Evolutionary conservation across 305 asterid genomes (phyloP).

Genomic region (Fraxinus paxiana): DNA sequence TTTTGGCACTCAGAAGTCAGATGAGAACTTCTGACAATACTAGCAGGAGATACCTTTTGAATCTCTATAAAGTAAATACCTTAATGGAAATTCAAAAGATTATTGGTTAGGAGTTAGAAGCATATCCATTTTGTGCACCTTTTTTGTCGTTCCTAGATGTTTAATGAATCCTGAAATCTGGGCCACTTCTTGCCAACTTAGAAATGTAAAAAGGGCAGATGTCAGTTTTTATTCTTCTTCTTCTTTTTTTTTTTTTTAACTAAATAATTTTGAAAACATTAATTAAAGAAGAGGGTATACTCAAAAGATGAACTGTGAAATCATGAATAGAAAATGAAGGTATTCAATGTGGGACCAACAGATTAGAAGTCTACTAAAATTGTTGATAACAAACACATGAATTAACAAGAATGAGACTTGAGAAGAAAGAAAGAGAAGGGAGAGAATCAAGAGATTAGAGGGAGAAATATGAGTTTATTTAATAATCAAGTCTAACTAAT

Average conservation of each 20-base stretch:
- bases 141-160: background rate
- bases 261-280: background rate
- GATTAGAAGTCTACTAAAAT: background rate
- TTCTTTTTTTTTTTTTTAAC: background rate
- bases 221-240: background rate
- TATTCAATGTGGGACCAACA: background rate
- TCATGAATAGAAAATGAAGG: background rate
- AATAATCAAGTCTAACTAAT: background rate
- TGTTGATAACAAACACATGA: background rate
- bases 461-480: background rate
- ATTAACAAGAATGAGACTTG: background rate
- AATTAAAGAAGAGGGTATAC: background rate
- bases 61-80: constrained; percentile 4
- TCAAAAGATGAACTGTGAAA: background rate
- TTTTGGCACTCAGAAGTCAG: background rate
- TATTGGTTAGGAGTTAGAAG: background rate
- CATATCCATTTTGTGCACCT: background rate
- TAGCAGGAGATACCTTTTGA: background rate
- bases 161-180: background rate
- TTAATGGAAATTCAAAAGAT: background rate
- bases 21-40: background rate
- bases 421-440: background rate
- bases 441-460: background rate
- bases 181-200: background rate
- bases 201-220: background rate